Conservation (phyloP, 768 basidiomycete genomes). For the Psilocybe subaeruginosa region DNA sequence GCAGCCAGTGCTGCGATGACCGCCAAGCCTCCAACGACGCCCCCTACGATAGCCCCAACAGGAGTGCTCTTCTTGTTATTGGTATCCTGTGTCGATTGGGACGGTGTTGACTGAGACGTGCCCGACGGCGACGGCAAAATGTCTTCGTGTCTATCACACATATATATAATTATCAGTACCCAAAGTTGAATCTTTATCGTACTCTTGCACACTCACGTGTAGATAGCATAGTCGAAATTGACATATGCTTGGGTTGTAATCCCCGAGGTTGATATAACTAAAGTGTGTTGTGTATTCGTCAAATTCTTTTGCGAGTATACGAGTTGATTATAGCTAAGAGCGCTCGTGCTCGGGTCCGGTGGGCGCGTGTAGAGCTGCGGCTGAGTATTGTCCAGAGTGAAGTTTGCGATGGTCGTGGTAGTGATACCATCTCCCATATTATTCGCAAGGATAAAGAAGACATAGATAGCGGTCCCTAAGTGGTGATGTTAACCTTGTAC, state of each 20-base stretch:
- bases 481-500: neutral
- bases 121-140: neutral
- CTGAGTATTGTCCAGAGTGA: slow-evolving; percentile 32
- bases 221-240: slow-evolving; percentile 44
- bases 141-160: neutral
- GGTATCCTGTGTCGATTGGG: neutral
- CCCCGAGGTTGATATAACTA: slow-evolving; percentile 34
- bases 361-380: slow-evolving; percentile 26
- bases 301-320: slow-evolving; percentile 31
- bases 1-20: slow-evolving; percentile 2
- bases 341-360: slow-evolving; percentile 25
- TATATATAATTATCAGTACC: too few species aligned
- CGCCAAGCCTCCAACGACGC: slow-evolving; percentile 11
- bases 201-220: slow-evolving; percentile 30
- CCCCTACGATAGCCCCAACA: slow-evolving; percentile 12
- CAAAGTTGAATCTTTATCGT: too few species aligned
- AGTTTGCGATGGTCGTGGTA: slow-evolving; percentile 30
- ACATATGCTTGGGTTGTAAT: slow-evolving; percentile 30
- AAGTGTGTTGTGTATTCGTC: slow-evolving; percentile 28
- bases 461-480: slow-evolving; percentile 39
- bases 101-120: too few species aligned
- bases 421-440: slow-evolving; percentile 27
- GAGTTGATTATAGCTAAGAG: slow-evolving; percentile 31
- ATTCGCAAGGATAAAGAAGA: slow-evolving; percentile 44
- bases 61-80: neutral